Conservation (phyloP, 345 rosid genomes). For the Gossypium australe region DNA sequence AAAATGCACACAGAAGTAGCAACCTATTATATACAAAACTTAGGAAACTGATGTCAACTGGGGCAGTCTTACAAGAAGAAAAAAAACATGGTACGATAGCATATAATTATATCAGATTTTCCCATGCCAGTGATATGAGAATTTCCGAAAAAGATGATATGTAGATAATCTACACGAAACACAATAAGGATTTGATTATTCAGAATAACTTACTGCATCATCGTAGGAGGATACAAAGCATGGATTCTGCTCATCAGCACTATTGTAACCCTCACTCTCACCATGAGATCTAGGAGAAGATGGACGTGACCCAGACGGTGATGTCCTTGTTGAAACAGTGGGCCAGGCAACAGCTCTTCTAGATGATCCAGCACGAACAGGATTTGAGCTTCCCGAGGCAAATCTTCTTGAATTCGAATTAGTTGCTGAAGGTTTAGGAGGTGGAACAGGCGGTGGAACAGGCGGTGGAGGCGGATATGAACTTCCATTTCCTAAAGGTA, state of each 20-base stretch:
- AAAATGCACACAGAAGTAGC: not conserved
- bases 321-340: conserved; percentile 65
- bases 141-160: not conserved
- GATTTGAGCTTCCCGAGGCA: conserved; percentile 43
- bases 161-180: not conserved
- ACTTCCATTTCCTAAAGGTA: conserved; percentile 33
- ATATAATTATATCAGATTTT: not conserved
- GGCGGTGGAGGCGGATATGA: conserved; percentile 78
- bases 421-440: conserved; percentile 53
- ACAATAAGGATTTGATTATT: not conserved
- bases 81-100: not conserved
- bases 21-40: not conserved
- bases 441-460: conserved; percentile 86
- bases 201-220: conserved; percentile 52
- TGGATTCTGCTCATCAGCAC: conserved; percentile 94
- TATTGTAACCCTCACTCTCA: conserved; percentile 92
- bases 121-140: not conserved
- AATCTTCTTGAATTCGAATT: conserved; percentile 49
- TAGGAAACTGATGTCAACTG: not conserved
- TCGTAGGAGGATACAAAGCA: conserved; percentile 62
- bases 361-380: conserved; percentile 52
- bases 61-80: not conserved
- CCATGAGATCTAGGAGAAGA: conserved; percentile 93
- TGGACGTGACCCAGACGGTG: conserved; percentile 84
- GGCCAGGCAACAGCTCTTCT: conserved; percentile 76